These are phyloP conservation scores for Ormosia emarginata DNA, from an alignment of 306 rosid species.

Conservation along the genomic window DNA sequence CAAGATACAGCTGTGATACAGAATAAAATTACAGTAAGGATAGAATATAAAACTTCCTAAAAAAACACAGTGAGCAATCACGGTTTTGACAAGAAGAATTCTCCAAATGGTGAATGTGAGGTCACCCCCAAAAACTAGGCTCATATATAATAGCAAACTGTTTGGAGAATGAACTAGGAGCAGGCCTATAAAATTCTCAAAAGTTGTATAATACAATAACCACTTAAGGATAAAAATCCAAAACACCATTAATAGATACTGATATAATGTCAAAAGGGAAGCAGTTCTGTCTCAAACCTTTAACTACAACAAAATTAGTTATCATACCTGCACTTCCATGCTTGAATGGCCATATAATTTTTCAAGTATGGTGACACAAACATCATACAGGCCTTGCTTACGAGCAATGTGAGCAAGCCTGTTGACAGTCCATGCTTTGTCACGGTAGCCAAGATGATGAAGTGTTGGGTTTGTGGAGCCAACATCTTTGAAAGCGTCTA, in stretches of 20 bases:
- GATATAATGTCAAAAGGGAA: not conserved
- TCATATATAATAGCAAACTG: not conserved
- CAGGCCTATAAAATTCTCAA: not conserved
- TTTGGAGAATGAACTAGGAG: not conserved
- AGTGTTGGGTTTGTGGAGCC: constrained; percentile 68
- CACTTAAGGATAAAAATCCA: not conserved
- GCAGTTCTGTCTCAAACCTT: not conserved
- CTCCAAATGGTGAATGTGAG: not conserved
- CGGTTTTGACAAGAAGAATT: too few species aligned
- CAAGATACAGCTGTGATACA: too few species aligned
- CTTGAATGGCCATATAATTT: constrained; percentile 95
- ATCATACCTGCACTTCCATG: constrained; percentile 98
- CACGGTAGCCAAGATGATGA: constrained; percentile 99
- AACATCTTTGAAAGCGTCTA: constrained; percentile 96
- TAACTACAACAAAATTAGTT: not conserved
- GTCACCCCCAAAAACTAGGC: not conserved
- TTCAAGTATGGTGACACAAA: constrained; percentile 86
- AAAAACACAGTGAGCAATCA: too few species aligned
- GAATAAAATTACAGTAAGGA: too few species aligned
- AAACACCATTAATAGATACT: not conserved
- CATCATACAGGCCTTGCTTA: constrained; percentile 91
- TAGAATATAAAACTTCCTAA: too few species aligned
- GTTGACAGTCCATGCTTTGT: constrained; percentile 99
- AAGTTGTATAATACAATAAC: not conserved
- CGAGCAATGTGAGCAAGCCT: constrained; percentile 96